Evolutionary conservation across 2,329 filamentous ascomycete genomes (phyloP), one percentile per base, ranked within the genome.

Genomic region (Botrytis deweyae): DNA sequence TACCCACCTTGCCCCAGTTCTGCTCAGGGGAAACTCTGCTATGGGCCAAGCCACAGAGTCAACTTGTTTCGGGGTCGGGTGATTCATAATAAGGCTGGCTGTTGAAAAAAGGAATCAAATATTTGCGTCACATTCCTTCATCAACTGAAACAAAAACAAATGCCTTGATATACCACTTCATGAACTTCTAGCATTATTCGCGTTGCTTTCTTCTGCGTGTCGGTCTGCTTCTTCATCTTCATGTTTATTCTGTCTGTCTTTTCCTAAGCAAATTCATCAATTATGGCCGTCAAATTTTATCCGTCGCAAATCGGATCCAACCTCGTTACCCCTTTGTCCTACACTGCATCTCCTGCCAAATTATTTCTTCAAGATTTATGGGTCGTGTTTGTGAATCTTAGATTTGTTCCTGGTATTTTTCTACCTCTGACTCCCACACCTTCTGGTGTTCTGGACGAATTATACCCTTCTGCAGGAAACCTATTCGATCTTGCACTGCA

Each of bases 401-500:
- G 85, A 78, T 88, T 85, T 64, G 84, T 82, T 22, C 42, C 61
- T 16, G 20, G 22, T 20, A 38, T 68, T 9, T 64, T 73, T 18
- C 10, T 38, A 36, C 66, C 72, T 46, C 29, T 70, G 1, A 33
- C 55, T 25, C 66, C 69, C 2, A 44, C 68, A 4, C 44, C 14
- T 33, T 75, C 58, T n/a, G 67, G 69, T 40, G 62, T 66, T 7
- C 74, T 75, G 65, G 89, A 91, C 77, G 92, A 95, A 82, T 83
- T 94, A 29, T 87, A 90, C 74, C 86, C 86, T 1, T 90, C 87
- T 0, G 74, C 78, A 22, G 80, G 82, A 62, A 94, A 94, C 76
- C 49, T 89, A 0, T 86, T 85, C 76, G 87, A 86, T 73, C 80
- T 93, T 36, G 78, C 82, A 25, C 79, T 92, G 9, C 92, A 94